These are phyloP conservation scores for Trichophyton mentagrophytes DNA, from an alignment of 2,329 filamentous ascomycete genomes.

Conservation along the genomic window DNA sequence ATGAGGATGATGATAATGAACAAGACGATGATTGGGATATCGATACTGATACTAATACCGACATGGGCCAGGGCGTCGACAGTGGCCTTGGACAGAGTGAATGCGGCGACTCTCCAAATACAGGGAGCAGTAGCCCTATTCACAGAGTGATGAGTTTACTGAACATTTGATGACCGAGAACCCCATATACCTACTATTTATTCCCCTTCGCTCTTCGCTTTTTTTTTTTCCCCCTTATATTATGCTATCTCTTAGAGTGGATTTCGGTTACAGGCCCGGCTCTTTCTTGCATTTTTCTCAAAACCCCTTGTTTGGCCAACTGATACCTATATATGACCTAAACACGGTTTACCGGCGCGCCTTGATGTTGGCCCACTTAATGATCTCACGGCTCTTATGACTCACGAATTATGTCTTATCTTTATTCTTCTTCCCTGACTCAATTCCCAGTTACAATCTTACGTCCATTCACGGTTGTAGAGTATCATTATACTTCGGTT, in stretches of 20 bases:
- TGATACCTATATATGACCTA: background rate
- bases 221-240: background rate
- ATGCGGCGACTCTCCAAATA: slow-evolving; percentile 46
- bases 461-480: slow-evolving; percentile 4
- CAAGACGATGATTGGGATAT: slow-evolving; percentile 73
- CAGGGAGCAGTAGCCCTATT: slow-evolving; percentile 50
- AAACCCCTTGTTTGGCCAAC: background rate
- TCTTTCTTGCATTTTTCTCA: background rate
- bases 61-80: slow-evolving; percentile 26
- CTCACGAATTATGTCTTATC: background rate
- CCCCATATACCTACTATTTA: background rate
- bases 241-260: background rate
- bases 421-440: background rate
- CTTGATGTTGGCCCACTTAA: background rate
- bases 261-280: background rate
- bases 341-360: background rate
- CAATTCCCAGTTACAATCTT: background rate
- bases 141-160: slow-evolving; percentile 62
- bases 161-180: slow-evolving; percentile 38
- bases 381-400: background rate
- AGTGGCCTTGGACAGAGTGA: slow-evolving; percentile 48
- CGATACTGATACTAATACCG: slow-evolving; percentile 55
- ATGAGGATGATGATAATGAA: slow-evolving; percentile 39
- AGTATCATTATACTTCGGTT: slow-evolving; percentile 15
- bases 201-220: background rate